Evolutionary conservation across 2,329 filamentous ascomycete species (phyloP), one percentile per base, ranked within the genome.

Genomic region (Pseudogymnoascus verrucosus): DNA sequence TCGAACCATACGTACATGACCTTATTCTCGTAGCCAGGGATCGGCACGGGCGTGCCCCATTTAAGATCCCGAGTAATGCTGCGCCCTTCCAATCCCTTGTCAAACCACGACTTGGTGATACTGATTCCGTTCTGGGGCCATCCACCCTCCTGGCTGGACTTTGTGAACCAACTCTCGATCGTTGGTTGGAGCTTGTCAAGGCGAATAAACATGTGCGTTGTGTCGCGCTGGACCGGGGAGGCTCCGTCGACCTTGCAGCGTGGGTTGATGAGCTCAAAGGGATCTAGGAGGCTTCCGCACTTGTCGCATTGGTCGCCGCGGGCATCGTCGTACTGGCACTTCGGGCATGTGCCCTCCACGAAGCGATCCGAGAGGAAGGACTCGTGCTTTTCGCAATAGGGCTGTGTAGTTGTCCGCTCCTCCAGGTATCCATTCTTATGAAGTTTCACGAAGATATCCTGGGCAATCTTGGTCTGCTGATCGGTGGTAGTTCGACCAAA

Each of bases 21-120:
- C 67, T 90, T 90, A 67, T 88, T 81, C 67, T 88, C 84, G 70
- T 87, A 89, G 11, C 82, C 85, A 31, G 81, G 76, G 2, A 84
- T 71, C 28, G 83, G 83, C 11, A 86, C 73, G 21, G 75, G 75
- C 14, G 73, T 75, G 72, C 93, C 93, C 93, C 93, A 97, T 74
- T 90, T 93, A 65, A 97, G 80, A 79, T 98, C 93, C 74, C 93
- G 82, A 11, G 93, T 96, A 74, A 98, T 98, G 67, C 90, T 91
- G 69, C 93, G 87, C 60, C 89, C 87, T 74, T 93, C 88, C 64
- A 98, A 79, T 5, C 93, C 93, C 79, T 93, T 88, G 65, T 88
- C 86, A 66, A 96, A 78, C 91, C 91, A 95, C 4, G 87, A 86
- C 71, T 90, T 84, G 14, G 90, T 93, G 70, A 95, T 95, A 67